Evolutionary conservation across 2,329 filamentous ascomycete genomes (phyloP).

Genomic region (Lasiodiplodia gonubiensis): DNA sequence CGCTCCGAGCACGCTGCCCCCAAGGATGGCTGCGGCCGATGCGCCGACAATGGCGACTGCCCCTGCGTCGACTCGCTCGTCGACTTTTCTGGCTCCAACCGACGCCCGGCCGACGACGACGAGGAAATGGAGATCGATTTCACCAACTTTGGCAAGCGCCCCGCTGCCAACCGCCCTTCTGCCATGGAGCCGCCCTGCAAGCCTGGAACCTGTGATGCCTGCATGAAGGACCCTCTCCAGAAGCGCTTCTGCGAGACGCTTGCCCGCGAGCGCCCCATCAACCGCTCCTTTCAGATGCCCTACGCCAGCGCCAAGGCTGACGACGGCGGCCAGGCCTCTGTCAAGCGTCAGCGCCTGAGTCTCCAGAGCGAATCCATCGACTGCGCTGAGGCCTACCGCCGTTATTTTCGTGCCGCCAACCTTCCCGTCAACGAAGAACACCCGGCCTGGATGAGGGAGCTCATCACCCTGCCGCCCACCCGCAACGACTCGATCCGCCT

Average conservation of each 20-base stretch:
- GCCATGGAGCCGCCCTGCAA: conserved; percentile 28
- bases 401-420: conserved; percentile 27
- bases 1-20: conserved; percentile 20
- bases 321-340: conserved; percentile 14
- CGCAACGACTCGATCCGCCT: conserved; percentile 22
- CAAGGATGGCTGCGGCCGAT: conserved; percentile 27
- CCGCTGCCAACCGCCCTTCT: conserved; percentile 16
- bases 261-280: conserved; percentile 26
- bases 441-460: conserved; percentile 28
- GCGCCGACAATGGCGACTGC: conserved; percentile 37
- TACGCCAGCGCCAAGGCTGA: conserved; percentile 25
- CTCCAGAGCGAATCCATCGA: conserved; percentile 17
- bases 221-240: conserved; percentile 43
- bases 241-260: conserved; percentile 30
- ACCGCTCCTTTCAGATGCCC: conserved; percentile 17
- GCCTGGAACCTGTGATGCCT: conserved; percentile 45
- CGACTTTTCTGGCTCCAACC: conserved; percentile 25
- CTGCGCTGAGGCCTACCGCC: conserved; percentile 26
- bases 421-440: conserved; percentile 28
- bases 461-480: conserved; percentile 27
- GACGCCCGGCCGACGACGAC: conserved; percentile 30
- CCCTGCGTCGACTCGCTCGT: conserved; percentile 39
- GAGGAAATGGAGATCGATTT: conserved; percentile 44
- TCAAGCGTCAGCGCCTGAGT: conserved; percentile 27
- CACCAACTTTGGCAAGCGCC: conserved; percentile 33